A percentile compares a stretch with the other conserved stretches of the same genome.
Evolutionary conservation across 305 asterid genomes (phyloP).

Genomic region (Rubia balearica): DNA sequence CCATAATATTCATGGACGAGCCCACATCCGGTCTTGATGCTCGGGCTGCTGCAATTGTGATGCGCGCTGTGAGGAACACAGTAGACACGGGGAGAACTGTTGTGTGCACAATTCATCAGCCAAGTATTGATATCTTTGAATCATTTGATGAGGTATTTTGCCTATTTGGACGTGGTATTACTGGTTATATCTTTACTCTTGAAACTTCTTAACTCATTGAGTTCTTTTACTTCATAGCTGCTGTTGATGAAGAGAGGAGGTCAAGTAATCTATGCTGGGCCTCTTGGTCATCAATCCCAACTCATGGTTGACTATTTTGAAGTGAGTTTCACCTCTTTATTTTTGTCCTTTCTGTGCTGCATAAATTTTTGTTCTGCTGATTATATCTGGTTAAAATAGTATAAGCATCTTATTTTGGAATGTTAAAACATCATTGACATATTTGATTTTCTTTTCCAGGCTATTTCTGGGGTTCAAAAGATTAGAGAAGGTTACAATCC

Average conservation of each 20-base stretch:
- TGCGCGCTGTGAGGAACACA: conserved; percentile 89
- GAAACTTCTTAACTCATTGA: neutral
- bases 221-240: conserved; percentile 12
- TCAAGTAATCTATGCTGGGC: conserved; percentile 64
- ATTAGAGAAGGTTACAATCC: conserved; percentile 81
- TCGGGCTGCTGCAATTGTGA: conserved; percentile 98
- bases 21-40: conserved; percentile 98
- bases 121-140: conserved; percentile 89
- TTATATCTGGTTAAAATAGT: neutral
- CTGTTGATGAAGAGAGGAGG: conserved; percentile 94
- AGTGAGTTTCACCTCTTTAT: conserved; percentile 30
- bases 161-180: neutral
- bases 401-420: too few species aligned
- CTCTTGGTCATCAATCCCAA: conserved; percentile 71
- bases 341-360: conserved; percentile 2
- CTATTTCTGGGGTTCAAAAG: conserved; percentile 71
- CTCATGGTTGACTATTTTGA: conserved; percentile 58
- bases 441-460: conserved; percentile 28
- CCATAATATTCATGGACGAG: conserved; percentile 96
- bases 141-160: conserved; percentile 79
- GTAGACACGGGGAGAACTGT: conserved; percentile 90
- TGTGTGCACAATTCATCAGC: conserved; percentile 93
- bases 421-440: conserved; percentile 1
- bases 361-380: neutral
- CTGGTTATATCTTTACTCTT: neutral